Base-by-base conservation (phyloP, 2,329 filamentous ascomycete genomes). In the Exutisphaerella laricina region DNA sequence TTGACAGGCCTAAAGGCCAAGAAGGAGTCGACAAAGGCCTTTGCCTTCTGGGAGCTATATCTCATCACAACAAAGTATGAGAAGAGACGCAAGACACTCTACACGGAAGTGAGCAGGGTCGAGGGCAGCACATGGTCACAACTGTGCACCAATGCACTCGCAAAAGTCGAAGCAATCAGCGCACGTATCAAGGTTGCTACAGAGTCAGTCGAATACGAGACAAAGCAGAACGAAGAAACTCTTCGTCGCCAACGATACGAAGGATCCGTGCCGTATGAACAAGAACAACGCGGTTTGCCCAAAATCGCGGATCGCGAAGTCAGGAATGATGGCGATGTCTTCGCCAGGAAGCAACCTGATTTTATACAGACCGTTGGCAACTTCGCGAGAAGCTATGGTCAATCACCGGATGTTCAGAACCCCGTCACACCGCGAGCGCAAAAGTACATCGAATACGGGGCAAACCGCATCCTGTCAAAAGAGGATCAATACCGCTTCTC, bases 21-120 rank as follows among this genome's bases (percentile, higher is more conserved):
- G 67, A 92, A 90, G 63, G 73, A 86, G 6, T 73, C 85, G 7
- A 80, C 86, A 47, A 82, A 85, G 76, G 77, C 80, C 1, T 94
- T 94, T 63, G 89, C 90, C 12, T 84, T 94, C 65, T 95, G 89
- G 89, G 90, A 97, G 60, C 71, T 96, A 20, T 79, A 80, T 21
- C 74, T 86, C 43, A 94, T 96, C 54, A 82, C 85, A 26, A 77
- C 84, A 43, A 76, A 79, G 41, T 89, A 85, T 50, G 74, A 82
- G 12, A 74, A 79, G n/a, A 80, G 88, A 23, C 79, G 90, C 39
- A 85, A 84, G 63, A 78, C 80, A 14, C 87, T 97, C 42, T 96
- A 86, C 65, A 79, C 82, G 45, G 90, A 97, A 55, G 85, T 95
- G 48, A 87, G 94, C 54, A 84, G 88, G 47, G 79, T 37, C 29